Evolutionary conservation across 345 rosid genomes (phyloP).

Genomic region (Lepidium didymum): DNA sequence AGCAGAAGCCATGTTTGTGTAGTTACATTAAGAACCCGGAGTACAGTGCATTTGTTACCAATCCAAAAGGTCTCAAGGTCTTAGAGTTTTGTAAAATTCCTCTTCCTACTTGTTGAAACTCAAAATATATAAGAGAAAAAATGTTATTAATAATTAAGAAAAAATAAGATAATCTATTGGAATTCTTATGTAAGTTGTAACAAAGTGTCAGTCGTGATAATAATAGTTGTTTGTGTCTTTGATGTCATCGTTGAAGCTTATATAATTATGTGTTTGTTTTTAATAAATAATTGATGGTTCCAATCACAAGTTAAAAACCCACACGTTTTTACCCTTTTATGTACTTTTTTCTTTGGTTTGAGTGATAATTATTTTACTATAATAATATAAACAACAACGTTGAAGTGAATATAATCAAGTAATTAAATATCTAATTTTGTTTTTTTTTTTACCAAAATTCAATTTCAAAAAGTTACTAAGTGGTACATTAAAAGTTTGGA

Average conservation of each 20-base stretch:
- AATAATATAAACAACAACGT: too few species aligned
- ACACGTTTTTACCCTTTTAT: too few species aligned
- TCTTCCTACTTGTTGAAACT: constrained; percentile 5
- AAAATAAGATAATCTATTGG: background rate
- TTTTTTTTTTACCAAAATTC: too few species aligned
- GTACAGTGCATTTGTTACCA: background rate
- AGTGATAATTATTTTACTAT: too few species aligned
- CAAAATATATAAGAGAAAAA: background rate
- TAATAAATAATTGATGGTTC: background rate
- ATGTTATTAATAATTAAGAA: background rate
- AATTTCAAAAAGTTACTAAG: too few species aligned
- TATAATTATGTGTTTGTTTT: too few species aligned
- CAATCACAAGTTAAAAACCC: too few species aligned
- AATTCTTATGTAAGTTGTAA: background rate
- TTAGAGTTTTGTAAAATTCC: background rate
- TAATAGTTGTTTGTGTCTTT: background rate
- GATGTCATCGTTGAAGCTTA: too few species aligned
- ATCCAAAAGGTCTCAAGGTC: constrained; percentile 28
- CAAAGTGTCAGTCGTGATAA: background rate
- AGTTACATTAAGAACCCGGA: constrained; percentile 19
- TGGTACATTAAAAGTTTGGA: too few species aligned
- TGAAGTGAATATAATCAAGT: too few species aligned
- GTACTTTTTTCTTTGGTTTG: too few species aligned
- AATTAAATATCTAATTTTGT: too few species aligned
- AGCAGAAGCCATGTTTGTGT: constrained; percentile 29